A percentile compares a stretch with the other conserved stretches of the same genome.
phyloP scores from a whole-genome alignment of 2,329 filamentous ascomycete genomes.

The Diaporthe batatas region DNA sequence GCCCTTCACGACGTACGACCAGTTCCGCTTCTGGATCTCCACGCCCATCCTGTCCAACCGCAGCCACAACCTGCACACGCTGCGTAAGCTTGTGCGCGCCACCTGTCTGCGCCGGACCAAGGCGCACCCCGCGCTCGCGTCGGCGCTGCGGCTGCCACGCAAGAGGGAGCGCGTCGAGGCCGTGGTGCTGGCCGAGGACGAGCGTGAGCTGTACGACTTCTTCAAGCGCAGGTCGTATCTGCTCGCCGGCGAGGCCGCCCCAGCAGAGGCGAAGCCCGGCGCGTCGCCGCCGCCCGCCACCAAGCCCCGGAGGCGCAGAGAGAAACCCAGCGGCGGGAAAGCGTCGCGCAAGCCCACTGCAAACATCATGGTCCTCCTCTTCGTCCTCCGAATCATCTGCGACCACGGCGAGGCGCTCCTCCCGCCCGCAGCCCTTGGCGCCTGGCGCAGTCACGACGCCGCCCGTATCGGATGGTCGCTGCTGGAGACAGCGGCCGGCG shows the following conservation, averaged over 20 bases:
- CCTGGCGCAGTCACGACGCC: conserved; percentile 42
- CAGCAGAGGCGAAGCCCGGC: background rate
- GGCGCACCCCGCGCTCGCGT: conserved; percentile 12
- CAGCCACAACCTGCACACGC: conserved; percentile 41
- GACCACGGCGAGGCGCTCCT: conserved; percentile 50
- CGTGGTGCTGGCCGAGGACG: conserved; percentile 40
- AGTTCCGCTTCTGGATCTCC: conserved; percentile 46
- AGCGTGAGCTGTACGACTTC: conserved; percentile 46
- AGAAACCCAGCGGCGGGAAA: background rate
- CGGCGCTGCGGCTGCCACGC: conserved; percentile 43
- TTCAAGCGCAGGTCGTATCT: conserved; percentile 43
- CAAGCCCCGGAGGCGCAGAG: conserved; percentile 24
- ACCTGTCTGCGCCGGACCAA: conserved; percentile 51
- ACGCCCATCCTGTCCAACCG: conserved; percentile 44
- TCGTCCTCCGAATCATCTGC: conserved; percentile 49
- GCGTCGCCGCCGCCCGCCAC: background rate
- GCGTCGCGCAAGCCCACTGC: conserved; percentile 10
- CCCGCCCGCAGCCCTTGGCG: conserved; percentile 41
- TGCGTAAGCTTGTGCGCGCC: conserved; percentile 47
- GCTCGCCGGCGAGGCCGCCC: conserved; percentile 26
- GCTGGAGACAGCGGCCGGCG: conserved; percentile 16
- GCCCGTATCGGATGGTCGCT: conserved; percentile 21
- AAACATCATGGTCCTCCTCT: conserved; percentile 47
- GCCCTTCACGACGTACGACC: conserved; percentile 43
- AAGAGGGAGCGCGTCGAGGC: conserved; percentile 40